Percentiles rank a stretch among this genome's conserved stretches.
These are phyloP conservation scores for Sistotremastrum niveocremeum DNA, from an alignment of 768 basidiomycete species.

Conservation along the genomic window DNA sequence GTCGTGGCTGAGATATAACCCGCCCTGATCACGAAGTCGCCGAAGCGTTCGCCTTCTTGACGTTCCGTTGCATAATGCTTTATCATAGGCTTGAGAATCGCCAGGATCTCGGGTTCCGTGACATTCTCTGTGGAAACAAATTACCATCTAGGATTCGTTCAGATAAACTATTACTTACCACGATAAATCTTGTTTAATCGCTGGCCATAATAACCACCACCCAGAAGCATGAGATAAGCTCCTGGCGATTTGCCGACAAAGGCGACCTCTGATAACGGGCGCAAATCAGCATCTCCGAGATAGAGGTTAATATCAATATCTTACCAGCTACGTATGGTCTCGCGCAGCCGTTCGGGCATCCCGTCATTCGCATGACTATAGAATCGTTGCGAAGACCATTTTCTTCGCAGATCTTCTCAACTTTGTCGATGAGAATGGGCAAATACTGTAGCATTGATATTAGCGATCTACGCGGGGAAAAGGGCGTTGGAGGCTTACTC, in stretches of 20 bases:
- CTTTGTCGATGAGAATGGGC: slow-evolving; percentile 84
- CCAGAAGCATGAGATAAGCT: slow-evolving; percentile 86
- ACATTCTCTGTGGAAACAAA: slow-evolving; percentile 53
- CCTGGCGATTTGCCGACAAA: slow-evolving; percentile 96
- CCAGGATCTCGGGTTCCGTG: slow-evolving; percentile 82
- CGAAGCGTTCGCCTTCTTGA: slow-evolving; percentile 79
- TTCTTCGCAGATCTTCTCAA: slow-evolving; percentile 90
- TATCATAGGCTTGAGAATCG: slow-evolving; percentile 87
- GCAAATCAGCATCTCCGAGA: neutral
- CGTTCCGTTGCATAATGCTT: slow-evolving; percentile 84
- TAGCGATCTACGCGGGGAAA: neutral
- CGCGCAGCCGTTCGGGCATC: slow-evolving; percentile 89
- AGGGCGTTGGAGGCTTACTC: slow-evolving; percentile 27
- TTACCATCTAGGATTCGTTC: slow-evolving; percentile 6
- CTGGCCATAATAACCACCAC: slow-evolving; percentile 90
- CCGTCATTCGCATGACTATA: slow-evolving; percentile 98
- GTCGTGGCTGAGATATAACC: slow-evolving; percentile 84
- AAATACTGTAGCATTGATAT: slow-evolving; percentile 46
- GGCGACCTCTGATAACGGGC: slow-evolving; percentile 55
- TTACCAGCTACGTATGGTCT: slow-evolving; percentile 81
- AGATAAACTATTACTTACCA: slow-evolving; percentile 25
- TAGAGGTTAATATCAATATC: slow-evolving; percentile 9
- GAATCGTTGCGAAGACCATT: slow-evolving; percentile 86
- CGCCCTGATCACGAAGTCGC: slow-evolving; percentile 86
- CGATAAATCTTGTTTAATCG: slow-evolving; percentile 93